phyloP scores from a whole-genome alignment of 140 eudicot species.

The Bidens hawaiensis region DNA sequence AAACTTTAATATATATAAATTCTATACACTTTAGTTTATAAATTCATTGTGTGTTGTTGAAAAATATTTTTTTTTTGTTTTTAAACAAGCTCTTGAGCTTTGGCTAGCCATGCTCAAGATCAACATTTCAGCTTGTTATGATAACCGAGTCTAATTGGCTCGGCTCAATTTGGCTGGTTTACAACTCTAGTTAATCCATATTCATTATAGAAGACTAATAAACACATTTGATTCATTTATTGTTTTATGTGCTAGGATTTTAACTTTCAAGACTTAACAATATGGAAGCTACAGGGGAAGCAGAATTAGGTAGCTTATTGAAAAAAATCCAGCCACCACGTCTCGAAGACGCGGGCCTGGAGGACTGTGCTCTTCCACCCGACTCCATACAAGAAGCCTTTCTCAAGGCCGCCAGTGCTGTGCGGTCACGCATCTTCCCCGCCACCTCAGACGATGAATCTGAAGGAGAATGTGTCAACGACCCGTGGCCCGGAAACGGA shows the following conservation, averaged over 20 bases:
- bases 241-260: constrained; percentile 13
- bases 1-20: no score
- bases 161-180: no score
- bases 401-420: constrained; percentile 78
- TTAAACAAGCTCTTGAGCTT: no score
- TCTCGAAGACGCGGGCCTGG: constrained; percentile 91
- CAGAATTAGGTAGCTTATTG: constrained; percentile 27
- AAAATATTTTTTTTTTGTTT: no score
- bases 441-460: constrained; percentile 41
- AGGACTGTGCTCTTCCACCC: constrained; percentile 86
- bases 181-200: background rate
- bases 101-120: no score
- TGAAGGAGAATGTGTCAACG: constrained; percentile 46
- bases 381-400: constrained; percentile 87
- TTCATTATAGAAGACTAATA: background rate
- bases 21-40: no score
- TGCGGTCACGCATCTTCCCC: constrained; percentile 47
- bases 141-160: no score
- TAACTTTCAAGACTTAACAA: background rate
- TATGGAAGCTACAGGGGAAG: constrained; percentile 38
- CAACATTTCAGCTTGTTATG: no score
- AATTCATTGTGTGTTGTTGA: no score
- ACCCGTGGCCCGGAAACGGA: constrained; percentile 42
- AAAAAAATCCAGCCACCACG: constrained; percentile 60
- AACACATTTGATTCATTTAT: background rate